Conservation (phyloP, 108 stramenopile species). For the Seminavis robusta region DNA sequence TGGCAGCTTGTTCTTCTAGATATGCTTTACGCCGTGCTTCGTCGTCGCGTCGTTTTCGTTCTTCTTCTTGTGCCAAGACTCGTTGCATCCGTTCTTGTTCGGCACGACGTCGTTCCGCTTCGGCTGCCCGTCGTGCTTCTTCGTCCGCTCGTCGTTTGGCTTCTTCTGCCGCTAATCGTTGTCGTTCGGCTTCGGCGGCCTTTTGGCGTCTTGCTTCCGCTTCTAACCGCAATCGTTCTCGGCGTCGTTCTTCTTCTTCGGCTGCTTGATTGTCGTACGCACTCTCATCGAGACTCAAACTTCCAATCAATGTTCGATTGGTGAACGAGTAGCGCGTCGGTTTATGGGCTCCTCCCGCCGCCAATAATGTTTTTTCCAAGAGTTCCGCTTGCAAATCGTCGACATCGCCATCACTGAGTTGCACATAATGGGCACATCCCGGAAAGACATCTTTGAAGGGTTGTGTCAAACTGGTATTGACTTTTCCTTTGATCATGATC, state of each 20-base stretch:
- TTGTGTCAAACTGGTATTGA: conserved; percentile 1
- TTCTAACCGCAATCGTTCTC: too few relatives aligned
- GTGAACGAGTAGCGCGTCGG: conserved; percentile 10
- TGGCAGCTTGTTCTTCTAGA: neutral
- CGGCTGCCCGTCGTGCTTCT: neutral
- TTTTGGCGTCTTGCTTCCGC: too few relatives aligned
- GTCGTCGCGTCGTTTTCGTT: neutral
- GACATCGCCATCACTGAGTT: conserved; percentile 9
- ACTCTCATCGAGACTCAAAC: too few relatives aligned
- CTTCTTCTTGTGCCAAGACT: neutral
- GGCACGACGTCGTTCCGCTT: conserved; percentile 7
- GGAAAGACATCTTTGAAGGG: conserved; percentile 4
- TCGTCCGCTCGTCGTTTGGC: too few relatives aligned
- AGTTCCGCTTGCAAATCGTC: conserved; percentile 8
- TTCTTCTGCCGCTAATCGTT: too few relatives aligned
- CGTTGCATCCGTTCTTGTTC: conserved; percentile 4
- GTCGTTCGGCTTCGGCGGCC: too few relatives aligned
- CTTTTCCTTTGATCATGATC: conserved; percentile 12
- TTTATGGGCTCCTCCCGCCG: conserved; percentile 12
- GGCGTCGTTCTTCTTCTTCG: too few relatives aligned
- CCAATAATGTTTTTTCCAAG: conserved; percentile 3
- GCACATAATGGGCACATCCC: neutral
- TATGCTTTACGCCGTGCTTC: conserved; percentile 4
- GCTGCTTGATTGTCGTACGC: too few relatives aligned
- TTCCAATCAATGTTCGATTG: conserved; percentile 9